Evolutionary conservation across 1,284 basidiomycete genomes (phyloP).

Genomic region (Puccinia coronata): DNA sequence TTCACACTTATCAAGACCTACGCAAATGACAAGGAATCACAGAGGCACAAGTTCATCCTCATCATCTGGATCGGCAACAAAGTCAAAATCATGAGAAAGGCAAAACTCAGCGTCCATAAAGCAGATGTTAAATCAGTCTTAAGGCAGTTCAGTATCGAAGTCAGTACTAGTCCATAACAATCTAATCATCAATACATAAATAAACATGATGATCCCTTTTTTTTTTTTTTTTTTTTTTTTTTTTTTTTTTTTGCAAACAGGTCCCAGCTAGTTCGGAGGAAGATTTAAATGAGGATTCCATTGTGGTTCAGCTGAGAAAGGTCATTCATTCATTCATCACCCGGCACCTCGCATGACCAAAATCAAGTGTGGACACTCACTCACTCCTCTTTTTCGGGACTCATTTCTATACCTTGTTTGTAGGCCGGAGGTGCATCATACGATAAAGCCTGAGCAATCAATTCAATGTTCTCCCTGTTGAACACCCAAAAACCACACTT

Average conservation of each 20-base stretch:
- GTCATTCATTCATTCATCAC: conserved; percentile 62
- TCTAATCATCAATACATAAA: background rate
- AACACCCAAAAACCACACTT: too few species aligned
- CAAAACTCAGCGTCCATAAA: conserved; percentile 82
- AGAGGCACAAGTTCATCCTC: conserved; percentile 76
- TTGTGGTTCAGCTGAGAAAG: conserved; percentile 72
- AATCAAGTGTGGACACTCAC: too few species aligned
- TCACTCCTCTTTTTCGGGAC: background rate
- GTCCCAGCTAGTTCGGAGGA: conserved; percentile 76
- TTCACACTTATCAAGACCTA: too few species aligned
- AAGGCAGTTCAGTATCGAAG: conserved; percentile 76
- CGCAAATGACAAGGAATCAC: conserved; percentile 61
- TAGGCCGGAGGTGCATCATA: conserved; percentile 50
- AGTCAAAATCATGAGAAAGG: conserved; percentile 86
- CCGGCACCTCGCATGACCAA: too few species aligned
- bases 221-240: conserved; percentile 10
- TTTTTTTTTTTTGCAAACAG: background rate
- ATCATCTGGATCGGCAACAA: conserved; percentile 82
- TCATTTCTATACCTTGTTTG: background rate
- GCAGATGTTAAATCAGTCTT: conserved; percentile 80
- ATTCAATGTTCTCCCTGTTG: too few species aligned
- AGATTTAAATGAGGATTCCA: conserved; percentile 78
- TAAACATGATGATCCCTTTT: too few species aligned
- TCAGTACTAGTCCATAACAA: background rate
- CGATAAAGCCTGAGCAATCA: conserved; percentile 31